A percentile compares a stretch with the other conserved stretches of the same genome.
phyloP scores from a whole-genome alignment of 805 yeast genomes.

The Ogataea henricii region DNA sequence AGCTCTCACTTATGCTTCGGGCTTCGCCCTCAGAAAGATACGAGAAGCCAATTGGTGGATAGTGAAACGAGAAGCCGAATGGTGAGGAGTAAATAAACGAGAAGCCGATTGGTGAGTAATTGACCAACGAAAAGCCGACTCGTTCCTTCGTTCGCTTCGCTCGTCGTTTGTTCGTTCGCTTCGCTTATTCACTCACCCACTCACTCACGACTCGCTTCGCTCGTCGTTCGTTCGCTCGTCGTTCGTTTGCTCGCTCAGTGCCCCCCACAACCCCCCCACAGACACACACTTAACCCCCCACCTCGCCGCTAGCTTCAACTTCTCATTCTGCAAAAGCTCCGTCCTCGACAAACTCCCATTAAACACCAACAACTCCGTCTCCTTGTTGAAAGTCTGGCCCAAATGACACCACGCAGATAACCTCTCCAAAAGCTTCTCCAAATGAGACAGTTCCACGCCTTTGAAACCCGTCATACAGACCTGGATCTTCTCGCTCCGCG shows the following conservation, averaged over 20 bases:
- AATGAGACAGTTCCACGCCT: conserved; percentile 34
- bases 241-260: neutral
- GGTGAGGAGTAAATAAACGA: no score
- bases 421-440: conserved; percentile 51
- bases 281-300: conserved; percentile 27
- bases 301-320: conserved; percentile 26
- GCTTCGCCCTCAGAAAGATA: no score
- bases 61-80: no score
- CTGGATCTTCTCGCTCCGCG: conserved; percentile 6
- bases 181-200: no score
- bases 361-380: conserved; percentile 57
- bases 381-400: conserved; percentile 49
- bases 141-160: no score
- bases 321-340: conserved; percentile 20
- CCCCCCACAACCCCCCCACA: conserved; percentile 16
- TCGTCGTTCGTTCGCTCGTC: neutral
- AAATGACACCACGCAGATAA: conserved; percentile 47
- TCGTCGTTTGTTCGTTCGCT: no score
- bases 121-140: no score
- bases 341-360: conserved; percentile 31
- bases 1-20: no score
- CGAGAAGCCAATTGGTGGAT: no score
- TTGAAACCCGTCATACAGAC: conserved; percentile 34
- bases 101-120: no score
- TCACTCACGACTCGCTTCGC: no score